A percentile compares a stretch with the other conserved stretches of the same genome.
These are phyloP conservation scores for Pleurotus sapidus DNA, from an alignment of 768 basidiomycete species.

Conservation along the genomic window DNA sequence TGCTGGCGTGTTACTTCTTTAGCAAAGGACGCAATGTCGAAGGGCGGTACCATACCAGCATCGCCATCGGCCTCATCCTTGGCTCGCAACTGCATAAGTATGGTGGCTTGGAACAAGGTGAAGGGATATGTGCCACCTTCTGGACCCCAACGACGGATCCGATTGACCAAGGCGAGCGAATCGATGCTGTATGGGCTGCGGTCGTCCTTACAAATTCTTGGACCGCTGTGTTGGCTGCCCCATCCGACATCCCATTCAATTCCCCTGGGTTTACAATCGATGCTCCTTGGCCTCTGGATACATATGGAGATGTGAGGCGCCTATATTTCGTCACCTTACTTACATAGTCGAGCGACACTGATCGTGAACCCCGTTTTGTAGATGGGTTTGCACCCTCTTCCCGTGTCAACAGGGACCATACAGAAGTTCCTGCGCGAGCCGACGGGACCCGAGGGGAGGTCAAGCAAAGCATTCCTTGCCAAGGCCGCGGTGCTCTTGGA, in stretches of 20 bases:
- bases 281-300: constrained; percentile 33
- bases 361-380: too few species aligned
- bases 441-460: constrained; percentile 21
- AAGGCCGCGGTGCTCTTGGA: constrained; percentile 33
- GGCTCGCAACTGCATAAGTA: constrained; percentile 35
- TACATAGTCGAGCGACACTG: background rate
- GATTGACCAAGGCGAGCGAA: constrained; percentile 26
- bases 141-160: constrained; percentile 15
- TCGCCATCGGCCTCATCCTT: constrained; percentile 39
- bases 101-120: background rate
- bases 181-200: constrained; percentile 32
- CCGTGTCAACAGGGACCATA: constrained; percentile 19
- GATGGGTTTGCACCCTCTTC: background rate
- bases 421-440: constrained; percentile 21
- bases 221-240: constrained; percentile 39
- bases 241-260: constrained; percentile 39
- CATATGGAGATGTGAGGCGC: constrained; percentile 16
- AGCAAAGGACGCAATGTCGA: constrained; percentile 37
- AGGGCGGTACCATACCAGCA: constrained; percentile 49
- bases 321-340: background rate
- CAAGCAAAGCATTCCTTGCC: constrained; percentile 21
- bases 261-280: constrained; percentile 28
- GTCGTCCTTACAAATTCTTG: constrained; percentile 43
- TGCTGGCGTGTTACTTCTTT: constrained; percentile 54
- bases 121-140: constrained; percentile 24